Evolutionary conservation across 768 basidiomycete genomes (phyloP).

Genomic region (Mycena kentingensis): DNA sequence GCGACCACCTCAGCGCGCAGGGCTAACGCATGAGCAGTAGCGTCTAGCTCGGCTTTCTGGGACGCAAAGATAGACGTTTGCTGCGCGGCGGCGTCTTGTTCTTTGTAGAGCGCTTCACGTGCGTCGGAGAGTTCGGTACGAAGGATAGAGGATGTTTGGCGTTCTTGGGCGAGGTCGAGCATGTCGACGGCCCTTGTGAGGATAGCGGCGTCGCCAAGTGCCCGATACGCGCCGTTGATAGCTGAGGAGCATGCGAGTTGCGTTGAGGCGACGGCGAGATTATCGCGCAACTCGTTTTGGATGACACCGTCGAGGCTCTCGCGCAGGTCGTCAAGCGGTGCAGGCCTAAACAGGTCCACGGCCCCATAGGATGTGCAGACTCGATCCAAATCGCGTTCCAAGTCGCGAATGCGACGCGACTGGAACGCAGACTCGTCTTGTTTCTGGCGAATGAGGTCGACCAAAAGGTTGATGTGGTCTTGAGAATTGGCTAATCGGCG

Average conservation of each 20-base stretch:
- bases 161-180: slow-evolving; percentile 28
- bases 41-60: slow-evolving; percentile 22
- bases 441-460: slow-evolving; percentile 58
- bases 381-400: slow-evolving; percentile 35
- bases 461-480: slow-evolving; percentile 65
- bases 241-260: slow-evolving; percentile 1
- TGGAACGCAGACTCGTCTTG: slow-evolving; percentile 56
- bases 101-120: slow-evolving; percentile 24
- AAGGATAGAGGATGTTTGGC: slow-evolving; percentile 22
- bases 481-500: slow-evolving; percentile 71
- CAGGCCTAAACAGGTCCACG: neutral
- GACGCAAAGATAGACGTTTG: neutral
- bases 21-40: slow-evolving; percentile 33
- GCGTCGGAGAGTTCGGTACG: slow-evolving; percentile 42
- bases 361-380: neutral
- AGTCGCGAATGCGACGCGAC: slow-evolving; percentile 32
- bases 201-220: slow-evolving; percentile 32
- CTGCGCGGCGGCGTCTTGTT: neutral
- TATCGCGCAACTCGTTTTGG: slow-evolving; percentile 2
- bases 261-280: neutral
- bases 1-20: slow-evolving; percentile 38
- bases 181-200: no score
- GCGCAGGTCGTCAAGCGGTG: neutral
- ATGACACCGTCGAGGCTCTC: slow-evolving; percentile 27
- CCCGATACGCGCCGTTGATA: slow-evolving; percentile 40